Conservation (phyloP, 495 filamentous ascomycete genomes). For the Aspergillus funiculosus region DNA sequence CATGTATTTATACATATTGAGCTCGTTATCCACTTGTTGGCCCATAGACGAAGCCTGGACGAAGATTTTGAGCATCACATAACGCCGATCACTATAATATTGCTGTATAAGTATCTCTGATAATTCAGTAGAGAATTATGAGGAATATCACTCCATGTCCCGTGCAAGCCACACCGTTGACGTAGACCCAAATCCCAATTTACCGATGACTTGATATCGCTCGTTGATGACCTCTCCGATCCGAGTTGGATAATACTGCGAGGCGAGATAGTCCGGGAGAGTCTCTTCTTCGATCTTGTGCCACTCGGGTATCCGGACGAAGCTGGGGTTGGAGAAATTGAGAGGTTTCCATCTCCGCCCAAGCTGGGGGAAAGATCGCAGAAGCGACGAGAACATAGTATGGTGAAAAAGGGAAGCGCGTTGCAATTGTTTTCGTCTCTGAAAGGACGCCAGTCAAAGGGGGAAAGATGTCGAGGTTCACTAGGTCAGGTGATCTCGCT, state of each 20-base stretch:
- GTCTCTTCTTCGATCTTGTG: conserved; percentile 7
- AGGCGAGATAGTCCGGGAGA: conserved; percentile 1
- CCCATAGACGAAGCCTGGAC: conserved; percentile 23
- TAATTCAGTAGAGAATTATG: neutral
- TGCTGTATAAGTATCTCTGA: neutral
- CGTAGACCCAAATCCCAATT: neutral
- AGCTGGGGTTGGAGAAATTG: conserved; percentile 3
- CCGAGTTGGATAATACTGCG: neutral
- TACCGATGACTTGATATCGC: neutral
- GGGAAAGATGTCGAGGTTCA: no score
- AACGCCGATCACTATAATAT: conserved; percentile 1
- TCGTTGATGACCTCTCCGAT: neutral
- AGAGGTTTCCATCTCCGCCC: conserved; percentile 7
- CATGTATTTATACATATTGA: conserved; percentile 29
- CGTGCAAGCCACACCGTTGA: neutral
- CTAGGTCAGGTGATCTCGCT: no score
- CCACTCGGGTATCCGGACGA: neutral
- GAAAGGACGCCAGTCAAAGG: no score
- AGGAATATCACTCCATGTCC: neutral
- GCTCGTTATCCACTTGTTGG: conserved; percentile 27
- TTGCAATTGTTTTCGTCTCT: no score
- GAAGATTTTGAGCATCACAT: conserved; percentile 27
- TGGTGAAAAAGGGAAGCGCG: neutral
- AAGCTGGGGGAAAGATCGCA: neutral
- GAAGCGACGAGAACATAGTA: conserved; percentile 3